Evolutionary conservation across 352 stramenopile genomes (phyloP), one percentile per base, ranked within the genome.

Genomic region (Thalassiosira ordinaria): DNA sequence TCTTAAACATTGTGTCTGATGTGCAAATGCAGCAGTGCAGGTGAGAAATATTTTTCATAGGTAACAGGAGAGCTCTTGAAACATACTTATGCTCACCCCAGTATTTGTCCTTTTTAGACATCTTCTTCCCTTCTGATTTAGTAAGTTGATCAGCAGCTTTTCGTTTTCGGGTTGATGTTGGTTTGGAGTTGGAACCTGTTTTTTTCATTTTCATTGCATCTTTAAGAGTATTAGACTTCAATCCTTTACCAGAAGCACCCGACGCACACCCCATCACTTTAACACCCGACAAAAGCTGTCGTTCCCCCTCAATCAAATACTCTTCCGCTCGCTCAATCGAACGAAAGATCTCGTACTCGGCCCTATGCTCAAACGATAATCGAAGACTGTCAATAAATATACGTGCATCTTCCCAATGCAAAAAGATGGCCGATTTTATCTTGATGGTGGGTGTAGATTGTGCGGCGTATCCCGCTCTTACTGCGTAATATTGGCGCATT

Each of bases 271-370:
- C n/a, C n/a, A n/a, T n/a, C n/a, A n/a, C n/a, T n/a, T n/a, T n/a
- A n/a, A n/a, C n/a, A n/a, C n/a, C n/a, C n/a, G n/a, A n/a, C n/a
- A n/a, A n/a, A n/a, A n/a, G n/a, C n/a, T n/a, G n/a, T n/a, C n/a
- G n/a, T n/a, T 6, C 52, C 4, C 24, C 24, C 1, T 37, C 52
- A 18, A 61, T 6, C 52, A 87, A 74, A 69, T 63, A 69, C 44
- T 71, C 44, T 27, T 64, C 41, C 29, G 60, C 61, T 0, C 49
- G 29, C 1, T 57, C 13, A 44, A 79, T 33, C 27, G 55, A 72
- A 11, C 74, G 18, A 9, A 84, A 55, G 0, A 26, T 16, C 1
- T 13, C 27, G 18, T 61, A 61, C 18, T 61, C 52, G 1, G 31
- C 52, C 27, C 2, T 37, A 26, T 39, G 41, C 41, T 51, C 41